Evolutionary conservation across 495 filamentous ascomycete species (phyloP).

Genomic region (Neurospora sp.): DNA sequence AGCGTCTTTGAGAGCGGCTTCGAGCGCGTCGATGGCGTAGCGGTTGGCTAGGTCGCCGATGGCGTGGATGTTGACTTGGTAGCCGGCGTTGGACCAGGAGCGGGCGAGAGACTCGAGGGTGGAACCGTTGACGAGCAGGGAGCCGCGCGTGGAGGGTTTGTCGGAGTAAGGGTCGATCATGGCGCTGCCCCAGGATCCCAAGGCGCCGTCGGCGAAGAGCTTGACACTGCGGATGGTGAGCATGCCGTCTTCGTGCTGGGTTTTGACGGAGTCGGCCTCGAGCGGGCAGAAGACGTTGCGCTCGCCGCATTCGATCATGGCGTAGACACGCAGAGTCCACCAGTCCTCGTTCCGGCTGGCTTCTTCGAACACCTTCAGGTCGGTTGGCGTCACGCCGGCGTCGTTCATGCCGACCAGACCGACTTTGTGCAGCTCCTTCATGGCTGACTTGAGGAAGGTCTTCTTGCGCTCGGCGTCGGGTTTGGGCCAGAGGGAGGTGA

Average conservation of each 20-base stretch:
- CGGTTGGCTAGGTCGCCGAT: conserved; percentile 57
- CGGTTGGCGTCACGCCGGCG: conserved; percentile 43
- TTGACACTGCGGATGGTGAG: conserved; percentile 46
- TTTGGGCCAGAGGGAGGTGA: conserved; percentile 42
- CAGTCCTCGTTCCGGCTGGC: conserved; percentile 34
- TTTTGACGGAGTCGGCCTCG: conserved; percentile 30
- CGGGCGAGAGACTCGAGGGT: conserved; percentile 37
- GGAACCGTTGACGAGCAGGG: conserved; percentile 48
- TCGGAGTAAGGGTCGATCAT: conserved; percentile 54
- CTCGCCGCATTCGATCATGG: conserved; percentile 52
- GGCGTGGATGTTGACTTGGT: conserved; percentile 53
- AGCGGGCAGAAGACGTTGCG: conserved; percentile 50
- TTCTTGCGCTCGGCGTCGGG: conserved; percentile 38
- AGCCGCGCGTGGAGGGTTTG: conserved; percentile 42
- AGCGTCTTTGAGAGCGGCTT: conserved; percentile 30
- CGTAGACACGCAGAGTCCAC: conserved; percentile 49
- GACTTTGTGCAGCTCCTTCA: conserved; percentile 45
- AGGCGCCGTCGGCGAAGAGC: conserved; percentile 53
- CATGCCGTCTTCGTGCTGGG: conserved; percentile 30
- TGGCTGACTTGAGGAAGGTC: conserved; percentile 42
- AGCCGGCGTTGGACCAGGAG: conserved; percentile 40
- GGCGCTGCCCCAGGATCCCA: conserved; percentile 55
- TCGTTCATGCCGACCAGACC: conserved; percentile 56
- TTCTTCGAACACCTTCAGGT: conserved; percentile 40
- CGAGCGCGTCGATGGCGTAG: conserved; percentile 45